Evolutionary conservation across 495 filamentous ascomycete species (phyloP).

Genomic region (Aspergillus wentii): DNA sequence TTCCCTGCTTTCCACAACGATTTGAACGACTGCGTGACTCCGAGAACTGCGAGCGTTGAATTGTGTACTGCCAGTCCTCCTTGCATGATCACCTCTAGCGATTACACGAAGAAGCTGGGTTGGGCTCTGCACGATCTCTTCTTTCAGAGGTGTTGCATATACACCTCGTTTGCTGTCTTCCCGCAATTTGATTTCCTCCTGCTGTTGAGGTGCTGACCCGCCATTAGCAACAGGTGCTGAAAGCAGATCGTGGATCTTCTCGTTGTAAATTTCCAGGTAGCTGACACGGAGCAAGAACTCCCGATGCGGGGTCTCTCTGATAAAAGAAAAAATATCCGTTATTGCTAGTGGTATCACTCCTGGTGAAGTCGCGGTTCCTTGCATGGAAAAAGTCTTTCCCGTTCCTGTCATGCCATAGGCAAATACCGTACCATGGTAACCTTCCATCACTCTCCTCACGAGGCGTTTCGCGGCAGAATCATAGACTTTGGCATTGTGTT

Average conservation of each 20-base stretch:
- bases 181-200: constrained; percentile 92
- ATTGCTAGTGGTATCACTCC: constrained; percentile 97
- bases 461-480: constrained; percentile 90
- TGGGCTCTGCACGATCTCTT: constrained; percentile 97
- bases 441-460: constrained; percentile 96
- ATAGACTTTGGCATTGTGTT: constrained; percentile 91
- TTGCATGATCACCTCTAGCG: constrained; percentile 85
- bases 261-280: constrained; percentile 98
- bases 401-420: constrained; percentile 99
- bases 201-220: constrained; percentile 43
- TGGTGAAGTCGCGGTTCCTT: constrained; percentile 93
- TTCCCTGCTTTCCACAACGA: constrained; percentile 95
- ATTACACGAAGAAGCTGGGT: constrained; percentile 94
- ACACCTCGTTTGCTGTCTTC: constrained; percentile 96
- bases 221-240: constrained; percentile 55
- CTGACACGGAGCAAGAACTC: constrained; percentile 96
- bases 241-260: constrained; percentile 91
- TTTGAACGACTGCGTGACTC: constrained; percentile 97
- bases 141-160: constrained; percentile 92
- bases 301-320: constrained; percentile 89
- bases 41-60: constrained; percentile 95
- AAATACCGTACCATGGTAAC: constrained; percentile 97
- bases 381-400: constrained; percentile 98
- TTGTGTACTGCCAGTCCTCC: constrained; percentile 87
- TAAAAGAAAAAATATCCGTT: constrained; percentile 98